Base-by-base conservation (phyloP, 306 rosid genomes). In the Gillenia trifoliata region DNA sequence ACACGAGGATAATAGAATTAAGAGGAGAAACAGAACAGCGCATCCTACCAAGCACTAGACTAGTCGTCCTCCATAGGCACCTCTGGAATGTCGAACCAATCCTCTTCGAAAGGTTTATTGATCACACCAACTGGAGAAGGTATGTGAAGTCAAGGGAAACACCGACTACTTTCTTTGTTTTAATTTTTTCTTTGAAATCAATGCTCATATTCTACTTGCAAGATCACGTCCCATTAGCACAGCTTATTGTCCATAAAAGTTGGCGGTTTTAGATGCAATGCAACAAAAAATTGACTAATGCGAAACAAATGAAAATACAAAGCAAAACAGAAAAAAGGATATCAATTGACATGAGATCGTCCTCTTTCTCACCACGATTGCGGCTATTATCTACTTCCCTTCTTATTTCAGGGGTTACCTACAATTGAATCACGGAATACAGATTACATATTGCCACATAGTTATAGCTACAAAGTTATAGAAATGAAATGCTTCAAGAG, bases 31-130 rank as follows among this genome's bases (percentile, higher is more conserved):
- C 49, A 3, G 3, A 54, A 55, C 25, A 66, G 15, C n/a, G 52
- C 72, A 56, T 31, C 85, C 82, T 86, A 85, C 90, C 87, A 11
- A 61, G 62, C 50, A 70, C 15, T n/a, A 9, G 62, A 75, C 80
- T 64, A 85, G 78, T 87, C 89, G 77, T 87, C 88, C 80, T 93
- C 98, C 98, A 93, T 93, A n/a, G 97, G 96, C 59, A 93, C 93
- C 10, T 84, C 89, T 73, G 97, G 98, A 84, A 93, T 84, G 77
- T 93, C 89, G 49, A 85, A 88, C 83, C 90, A 86, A 74, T 91
- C 90, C 78, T 93, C 98, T 84, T 91, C 92, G 57, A 88, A n/a
- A 66, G 93, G 79, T 75, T 82, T 93, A 77, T 82, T 88, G 71
- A 88, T 83, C 75, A 93, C 86, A 78, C 83, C 76, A 50, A 85